Conservation (phyloP, 768 basidiomycete species). For the Kwoniella botswanensis region DNA sequence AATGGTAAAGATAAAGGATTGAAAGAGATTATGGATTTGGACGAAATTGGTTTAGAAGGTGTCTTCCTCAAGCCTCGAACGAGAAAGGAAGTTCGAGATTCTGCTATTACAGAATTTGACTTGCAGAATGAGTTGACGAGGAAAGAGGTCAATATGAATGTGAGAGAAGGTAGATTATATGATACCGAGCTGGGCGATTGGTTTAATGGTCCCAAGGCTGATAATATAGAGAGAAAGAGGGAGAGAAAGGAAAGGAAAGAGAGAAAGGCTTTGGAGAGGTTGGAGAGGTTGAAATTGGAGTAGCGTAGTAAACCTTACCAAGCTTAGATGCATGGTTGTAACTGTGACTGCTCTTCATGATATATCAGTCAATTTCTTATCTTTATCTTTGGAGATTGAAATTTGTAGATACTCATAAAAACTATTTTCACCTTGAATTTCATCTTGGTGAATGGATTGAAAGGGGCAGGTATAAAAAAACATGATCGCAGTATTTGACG, state of each 20-base stretch:
- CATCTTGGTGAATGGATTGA: no score
- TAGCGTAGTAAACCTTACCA: not conserved
- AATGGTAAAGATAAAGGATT: slow-evolving; percentile 45
- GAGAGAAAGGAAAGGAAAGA: slow-evolving; percentile 31
- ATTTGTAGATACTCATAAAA: no score
- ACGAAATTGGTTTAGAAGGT: slow-evolving; percentile 41
- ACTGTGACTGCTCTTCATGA: no score
- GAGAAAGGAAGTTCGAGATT: slow-evolving; percentile 50
- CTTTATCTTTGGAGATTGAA: no score
- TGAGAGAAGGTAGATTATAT: slow-evolving; percentile 22
- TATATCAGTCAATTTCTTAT: no score
- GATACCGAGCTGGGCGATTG: slow-evolving; percentile 24
- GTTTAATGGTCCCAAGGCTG: slow-evolving; percentile 32
- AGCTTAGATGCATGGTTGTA: not conserved
- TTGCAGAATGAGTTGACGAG: slow-evolving; percentile 25
- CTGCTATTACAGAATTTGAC: slow-evolving; percentile 46
- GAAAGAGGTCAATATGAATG: slow-evolving; percentile 31
- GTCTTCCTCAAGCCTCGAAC: slow-evolving; percentile 44
- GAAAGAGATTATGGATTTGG: slow-evolving; percentile 30
- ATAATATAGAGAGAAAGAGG: slow-evolving; percentile 27
- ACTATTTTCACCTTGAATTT: no score
- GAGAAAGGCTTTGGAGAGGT: slow-evolving; percentile 28
- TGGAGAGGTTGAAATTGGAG: slow-evolving; percentile 19
- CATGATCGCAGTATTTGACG: no score
- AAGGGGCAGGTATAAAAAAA: no score